Conservation (phyloP, 257 asterid genomes). For the Nicotiana noctiflora region DNA sequence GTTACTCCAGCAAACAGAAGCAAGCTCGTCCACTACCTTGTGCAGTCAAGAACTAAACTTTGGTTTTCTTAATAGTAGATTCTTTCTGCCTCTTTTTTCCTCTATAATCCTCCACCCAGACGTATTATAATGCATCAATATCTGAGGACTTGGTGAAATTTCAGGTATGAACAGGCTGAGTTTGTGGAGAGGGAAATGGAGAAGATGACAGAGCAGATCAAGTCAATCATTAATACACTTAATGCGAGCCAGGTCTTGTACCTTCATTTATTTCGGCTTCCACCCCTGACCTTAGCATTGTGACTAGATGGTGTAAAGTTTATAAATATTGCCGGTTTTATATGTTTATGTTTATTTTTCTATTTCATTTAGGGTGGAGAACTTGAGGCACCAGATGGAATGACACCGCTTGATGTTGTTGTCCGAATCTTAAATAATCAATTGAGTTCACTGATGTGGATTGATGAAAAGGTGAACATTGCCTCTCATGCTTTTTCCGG, state of each 20-base stretch:
- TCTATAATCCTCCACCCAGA: background rate
- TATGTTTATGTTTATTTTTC: background rate
- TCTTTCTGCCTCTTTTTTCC: background rate
- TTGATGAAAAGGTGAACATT: slow-evolving; percentile 81
- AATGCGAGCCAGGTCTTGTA: slow-evolving; percentile 64
- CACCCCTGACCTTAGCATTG: background rate
- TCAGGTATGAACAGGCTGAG: slow-evolving; percentile 93
- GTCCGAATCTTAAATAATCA: slow-evolving; percentile 90
- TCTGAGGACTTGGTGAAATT: slow-evolving; percentile 8
- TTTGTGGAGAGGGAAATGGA: slow-evolving; percentile 70
- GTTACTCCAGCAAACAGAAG: background rate
- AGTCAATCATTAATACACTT: slow-evolving; percentile 62
- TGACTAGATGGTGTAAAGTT: background rate
- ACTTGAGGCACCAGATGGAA: slow-evolving; percentile 64
- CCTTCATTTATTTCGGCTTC: slow-evolving; percentile 7
- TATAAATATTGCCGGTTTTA: background rate
- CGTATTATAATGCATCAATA: background rate
- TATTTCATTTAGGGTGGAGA: slow-evolving; percentile 69
- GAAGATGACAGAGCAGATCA: slow-evolving; percentile 84
- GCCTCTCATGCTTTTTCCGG: background rate
- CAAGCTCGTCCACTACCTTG: background rate
- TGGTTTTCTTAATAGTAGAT: background rate
- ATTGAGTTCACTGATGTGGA: slow-evolving; percentile 85
- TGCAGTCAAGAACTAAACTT: background rate
- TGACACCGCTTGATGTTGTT: slow-evolving; percentile 79